A percentile compares a stretch with the other conserved stretches of the same genome.
Conservation (phyloP, 148 eudicot species). For the Cornus florida region DNA sequence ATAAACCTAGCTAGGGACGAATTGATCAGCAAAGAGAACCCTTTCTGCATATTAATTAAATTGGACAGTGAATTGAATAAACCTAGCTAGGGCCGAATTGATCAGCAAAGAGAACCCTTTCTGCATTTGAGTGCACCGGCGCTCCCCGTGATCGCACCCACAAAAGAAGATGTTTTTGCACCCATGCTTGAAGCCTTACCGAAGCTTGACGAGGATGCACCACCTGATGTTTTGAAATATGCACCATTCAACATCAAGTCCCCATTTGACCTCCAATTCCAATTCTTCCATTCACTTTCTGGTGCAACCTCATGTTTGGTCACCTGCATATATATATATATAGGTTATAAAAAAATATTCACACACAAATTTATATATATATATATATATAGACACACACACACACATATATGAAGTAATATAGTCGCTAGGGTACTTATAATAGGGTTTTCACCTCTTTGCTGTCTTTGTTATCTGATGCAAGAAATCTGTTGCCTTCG, state of each 20-base stretch:
- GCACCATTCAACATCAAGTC: conserved; percentile 63
- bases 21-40: no score
- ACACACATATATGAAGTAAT: no score
- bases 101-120: conserved; percentile 44
- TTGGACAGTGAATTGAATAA: no score
- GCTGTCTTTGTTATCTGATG: conserved; percentile 40
- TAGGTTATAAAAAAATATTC: no score
- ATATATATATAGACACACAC: no score
- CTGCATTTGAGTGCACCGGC: conserved; percentile 47
- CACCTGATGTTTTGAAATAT: conserved; percentile 48
- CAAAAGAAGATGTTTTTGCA: conserved; percentile 40
- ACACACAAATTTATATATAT: no score
- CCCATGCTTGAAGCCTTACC: conserved; percentile 56
- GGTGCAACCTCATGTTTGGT: no score
- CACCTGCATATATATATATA: no score
- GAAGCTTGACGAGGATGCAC: conserved; percentile 38
- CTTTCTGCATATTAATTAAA: no score
- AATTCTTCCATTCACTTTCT: no score
- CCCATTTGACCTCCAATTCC: background rate
- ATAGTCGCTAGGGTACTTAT: no score
- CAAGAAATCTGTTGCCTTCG: conserved; percentile 57
- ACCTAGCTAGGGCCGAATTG: background rate
- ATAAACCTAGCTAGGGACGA: no score
- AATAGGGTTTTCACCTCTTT: conserved; percentile 41
- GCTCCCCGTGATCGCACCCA: conserved; percentile 34